Evolutionary conservation across 2,329 filamentous ascomycete genomes (phyloP).

Genomic region (Paraphoma sp.): DNA sequence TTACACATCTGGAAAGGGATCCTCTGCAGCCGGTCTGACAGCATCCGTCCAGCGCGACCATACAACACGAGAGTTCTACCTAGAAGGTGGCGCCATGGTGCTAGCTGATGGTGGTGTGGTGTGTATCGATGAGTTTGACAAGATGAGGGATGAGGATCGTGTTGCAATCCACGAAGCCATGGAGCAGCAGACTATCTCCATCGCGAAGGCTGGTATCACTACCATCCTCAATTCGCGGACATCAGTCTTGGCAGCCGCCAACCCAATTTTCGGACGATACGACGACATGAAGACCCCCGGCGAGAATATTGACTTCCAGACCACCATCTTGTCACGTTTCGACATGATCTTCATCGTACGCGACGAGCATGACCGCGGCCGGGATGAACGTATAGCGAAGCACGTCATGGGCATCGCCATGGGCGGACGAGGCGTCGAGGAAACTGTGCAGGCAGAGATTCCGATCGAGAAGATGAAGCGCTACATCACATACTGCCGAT

Average conservation of each 20-base stretch:
- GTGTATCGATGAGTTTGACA: conserved; percentile 99
- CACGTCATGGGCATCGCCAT: conserved; percentile 99
- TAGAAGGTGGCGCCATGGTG: conserved; percentile 98
- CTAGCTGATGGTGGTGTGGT: conserved; percentile 95
- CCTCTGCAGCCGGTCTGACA: conserved; percentile 94
- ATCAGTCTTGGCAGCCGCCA: conserved; percentile 92
- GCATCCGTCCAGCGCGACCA: conserved; percentile 95
- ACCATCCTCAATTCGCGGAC: conserved; percentile 97
- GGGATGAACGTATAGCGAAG: conserved; percentile 91
- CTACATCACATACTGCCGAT: conserved; percentile 96
- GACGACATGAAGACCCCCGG: conserved; percentile 97
- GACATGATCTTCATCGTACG: conserved; percentile 99
- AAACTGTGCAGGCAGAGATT: conserved; percentile 85
- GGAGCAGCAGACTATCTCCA: conserved; percentile 99
- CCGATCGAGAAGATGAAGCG: conserved; percentile 96
- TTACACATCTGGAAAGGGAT: conserved; percentile 98
- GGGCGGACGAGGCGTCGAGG: conserved; percentile 82
- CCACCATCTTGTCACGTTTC: conserved; percentile 95
- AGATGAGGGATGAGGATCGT: conserved; percentile 98
- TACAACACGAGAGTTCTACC: conserved; percentile 92
- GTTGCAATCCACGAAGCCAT: conserved; percentile 99
- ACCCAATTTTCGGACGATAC: conserved; percentile 96
- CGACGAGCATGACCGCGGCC: conserved; percentile 87
- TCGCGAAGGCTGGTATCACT: conserved; percentile 97
- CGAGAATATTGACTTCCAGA: conserved; percentile 99